Conservation (phyloP, 2,329 filamentous ascomycete species). For the Xylariaceae sp. region DNA sequence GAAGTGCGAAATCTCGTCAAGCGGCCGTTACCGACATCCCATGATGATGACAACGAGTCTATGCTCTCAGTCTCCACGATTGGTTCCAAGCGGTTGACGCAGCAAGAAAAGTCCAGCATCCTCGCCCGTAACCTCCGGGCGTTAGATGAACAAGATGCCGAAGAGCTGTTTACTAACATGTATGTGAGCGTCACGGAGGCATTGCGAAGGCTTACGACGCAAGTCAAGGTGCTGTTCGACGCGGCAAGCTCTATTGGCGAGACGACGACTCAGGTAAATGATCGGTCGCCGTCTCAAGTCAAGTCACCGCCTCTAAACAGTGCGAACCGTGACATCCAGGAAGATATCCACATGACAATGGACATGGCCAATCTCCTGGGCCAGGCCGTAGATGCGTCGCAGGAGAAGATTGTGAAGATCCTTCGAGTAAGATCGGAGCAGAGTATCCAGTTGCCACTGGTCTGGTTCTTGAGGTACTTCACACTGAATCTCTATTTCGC, state of each 20-base stretch:
- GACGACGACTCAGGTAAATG: slow-evolving; percentile 31
- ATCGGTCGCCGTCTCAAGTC: slow-evolving; percentile 40
- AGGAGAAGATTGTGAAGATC: slow-evolving; percentile 70
- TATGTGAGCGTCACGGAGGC: slow-evolving; percentile 88
- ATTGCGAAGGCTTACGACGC: slow-evolving; percentile 75
- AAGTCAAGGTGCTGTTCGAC: slow-evolving; percentile 92
- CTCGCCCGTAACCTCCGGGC: slow-evolving; percentile 82
- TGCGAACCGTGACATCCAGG: slow-evolving; percentile 50
- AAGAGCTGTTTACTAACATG: slow-evolving; percentile 72
- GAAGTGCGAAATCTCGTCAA: slow-evolving; percentile 85
- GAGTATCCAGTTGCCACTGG: slow-evolving; percentile 59
- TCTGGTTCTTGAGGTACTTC: slow-evolving; percentile 74
- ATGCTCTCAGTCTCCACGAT: slow-evolving; percentile 79
- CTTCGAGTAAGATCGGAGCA: slow-evolving; percentile 73
- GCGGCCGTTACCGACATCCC: slow-evolving; percentile 81
- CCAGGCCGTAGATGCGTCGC: slow-evolving; percentile 74
- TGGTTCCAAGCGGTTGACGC: slow-evolving; percentile 61
- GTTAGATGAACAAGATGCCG: slow-evolving; percentile 77
- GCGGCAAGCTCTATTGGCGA: slow-evolving; percentile 71
- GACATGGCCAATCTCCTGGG: slow-evolving; percentile 74
- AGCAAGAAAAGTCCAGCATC: slow-evolving; percentile 85
- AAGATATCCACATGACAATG: slow-evolving; percentile 70
- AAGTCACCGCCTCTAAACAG: slow-evolving; percentile 48
- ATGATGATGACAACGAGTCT: slow-evolving; percentile 88
- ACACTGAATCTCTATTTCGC: slow-evolving; percentile 77